Percentiles rank a stretch among this genome's conserved stretches.
Conservation (phyloP, 2,329 filamentous ascomycete genomes). For the Colletotrichum falcatum region DNA sequence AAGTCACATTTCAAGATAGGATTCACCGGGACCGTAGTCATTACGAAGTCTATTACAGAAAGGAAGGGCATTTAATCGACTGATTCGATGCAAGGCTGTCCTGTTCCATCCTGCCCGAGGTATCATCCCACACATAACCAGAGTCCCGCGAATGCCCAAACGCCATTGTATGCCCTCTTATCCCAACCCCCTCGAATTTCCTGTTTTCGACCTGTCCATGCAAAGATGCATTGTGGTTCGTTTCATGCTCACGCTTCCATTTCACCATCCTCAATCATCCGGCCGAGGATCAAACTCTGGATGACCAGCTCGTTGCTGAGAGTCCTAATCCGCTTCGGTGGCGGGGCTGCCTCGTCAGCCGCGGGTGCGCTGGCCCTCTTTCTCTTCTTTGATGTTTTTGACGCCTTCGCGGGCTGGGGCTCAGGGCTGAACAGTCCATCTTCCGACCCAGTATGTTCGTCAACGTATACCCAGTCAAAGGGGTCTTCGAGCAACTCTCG, state of each 20-base stretch:
- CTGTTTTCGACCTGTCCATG: no score
- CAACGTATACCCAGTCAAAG: conserved; percentile 86
- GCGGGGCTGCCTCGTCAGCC: conserved; percentile 45
- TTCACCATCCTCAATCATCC: conserved; percentile 75
- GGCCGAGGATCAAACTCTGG: conserved; percentile 90
- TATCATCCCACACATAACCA: conserved; percentile 9
- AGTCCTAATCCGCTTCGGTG: conserved; percentile 69
- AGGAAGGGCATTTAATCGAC: neutral
- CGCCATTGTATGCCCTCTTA: neutral
- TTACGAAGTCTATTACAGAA: neutral
- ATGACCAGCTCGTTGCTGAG: conserved; percentile 89
- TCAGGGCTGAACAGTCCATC: conserved; percentile 58
- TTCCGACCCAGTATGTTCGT: conserved; percentile 70
- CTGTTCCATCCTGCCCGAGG: neutral
- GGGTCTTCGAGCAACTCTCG: conserved; percentile 58
- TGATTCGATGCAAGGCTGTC: neutral
- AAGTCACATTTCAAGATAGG: neutral
- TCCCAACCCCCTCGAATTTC: neutral
- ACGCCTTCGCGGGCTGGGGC: conserved; percentile 45
- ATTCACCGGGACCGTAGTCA: neutral
- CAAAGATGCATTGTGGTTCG: neutral
- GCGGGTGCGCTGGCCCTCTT: conserved; percentile 46
- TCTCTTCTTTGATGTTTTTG: conserved; percentile 57
- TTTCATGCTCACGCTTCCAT: conserved; percentile 42
- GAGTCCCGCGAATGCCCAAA: neutral